Evolutionary conservation across 208 protist species (phyloP), one percentile per base, ranked within the genome.

Genomic region (Kentomonas sorsogonicus): DNA sequence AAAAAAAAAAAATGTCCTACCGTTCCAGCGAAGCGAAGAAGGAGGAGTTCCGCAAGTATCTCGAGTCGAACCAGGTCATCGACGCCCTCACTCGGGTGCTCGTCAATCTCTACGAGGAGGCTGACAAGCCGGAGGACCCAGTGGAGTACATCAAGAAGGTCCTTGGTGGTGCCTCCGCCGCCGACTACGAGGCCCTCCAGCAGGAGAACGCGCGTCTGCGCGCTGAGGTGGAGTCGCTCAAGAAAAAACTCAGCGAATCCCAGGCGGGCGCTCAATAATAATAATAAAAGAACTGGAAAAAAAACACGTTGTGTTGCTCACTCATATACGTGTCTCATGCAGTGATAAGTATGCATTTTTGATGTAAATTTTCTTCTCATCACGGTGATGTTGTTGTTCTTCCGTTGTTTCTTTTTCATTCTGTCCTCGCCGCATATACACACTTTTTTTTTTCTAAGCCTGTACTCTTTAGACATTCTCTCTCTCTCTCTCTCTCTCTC

Each of bases 41-140:
- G 83, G 92, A 97, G 62, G 89, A 97, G 71, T 97, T 97, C 70
- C 89, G 92, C 51, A 95, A 93, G 68, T 97, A 97, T 62, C 79
- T 97, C 26, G 92, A 97, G 66, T 76, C 85, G 2, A 93, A 79
- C 15, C 86, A 94, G 29, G 92, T 97, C 5, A 92, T 97, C 31
- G 92, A 97, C 59, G 85, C 88, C 13, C 74, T 97, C 33, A 97
- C 92, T 4, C 88, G 90, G 22, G 91, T 97, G 0, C 72, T 97
- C 5, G 90, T 97, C 7, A 95, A 93, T 53, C 74, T 97, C 2
- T 97, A 97, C 72, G 92, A 97, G 58, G 89, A 97, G 60, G 79
- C 89, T 9, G 89, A 97, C 26, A 94, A 91, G 53, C 92, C 92
- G 0, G 87, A 93, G 31, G 88, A 97, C 40, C 89, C 92, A 0